Evolutionary conservation across 306 rosid genomes (phyloP).

Genomic region (Cicer chorassanicum): DNA sequence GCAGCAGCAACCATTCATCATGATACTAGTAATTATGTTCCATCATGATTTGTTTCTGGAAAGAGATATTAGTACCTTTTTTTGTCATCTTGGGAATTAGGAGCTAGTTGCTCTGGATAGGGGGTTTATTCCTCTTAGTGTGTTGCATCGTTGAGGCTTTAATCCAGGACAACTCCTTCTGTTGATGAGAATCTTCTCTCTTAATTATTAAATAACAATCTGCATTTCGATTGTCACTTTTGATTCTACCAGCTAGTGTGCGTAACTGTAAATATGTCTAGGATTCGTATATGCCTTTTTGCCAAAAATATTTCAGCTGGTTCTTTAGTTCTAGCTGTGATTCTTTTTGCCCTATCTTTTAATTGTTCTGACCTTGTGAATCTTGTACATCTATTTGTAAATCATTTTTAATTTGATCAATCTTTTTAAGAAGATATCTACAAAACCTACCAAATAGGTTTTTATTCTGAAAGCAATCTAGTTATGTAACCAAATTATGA

Average conservation of each 20-base stretch:
- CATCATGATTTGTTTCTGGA: neutral
- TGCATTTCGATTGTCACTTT: neutral
- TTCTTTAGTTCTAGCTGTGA: neutral
- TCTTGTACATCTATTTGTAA: constrained; percentile 1
- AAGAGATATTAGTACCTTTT: neutral
- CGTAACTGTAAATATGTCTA: constrained; percentile 5
- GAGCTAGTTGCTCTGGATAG: neutral
- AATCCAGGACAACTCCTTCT: neutral
- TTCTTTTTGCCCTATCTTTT: constrained; percentile 6
- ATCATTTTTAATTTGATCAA: constrained; percentile 9
- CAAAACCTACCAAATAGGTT: constrained; percentile 4
- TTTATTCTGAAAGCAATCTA: constrained; percentile 19
- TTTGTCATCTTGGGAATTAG: neutral
- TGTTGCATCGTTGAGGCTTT: constrained; percentile 8
- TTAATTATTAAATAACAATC: neutral
- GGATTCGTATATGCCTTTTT: neutral
- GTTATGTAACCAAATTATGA: constrained; percentile 20
- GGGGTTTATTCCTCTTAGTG: neutral
- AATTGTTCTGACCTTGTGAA: neutral
- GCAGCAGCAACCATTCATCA: too few species aligned
- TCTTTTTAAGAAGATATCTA: neutral
- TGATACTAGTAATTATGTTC: too few species aligned
- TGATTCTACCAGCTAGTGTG: neutral
- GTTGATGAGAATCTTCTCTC: neutral
- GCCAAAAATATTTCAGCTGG: neutral